Evolutionary conservation across 1,284 basidiomycete genomes (phyloP).

Genomic region (Cryptococcus maquisensis): DNA sequence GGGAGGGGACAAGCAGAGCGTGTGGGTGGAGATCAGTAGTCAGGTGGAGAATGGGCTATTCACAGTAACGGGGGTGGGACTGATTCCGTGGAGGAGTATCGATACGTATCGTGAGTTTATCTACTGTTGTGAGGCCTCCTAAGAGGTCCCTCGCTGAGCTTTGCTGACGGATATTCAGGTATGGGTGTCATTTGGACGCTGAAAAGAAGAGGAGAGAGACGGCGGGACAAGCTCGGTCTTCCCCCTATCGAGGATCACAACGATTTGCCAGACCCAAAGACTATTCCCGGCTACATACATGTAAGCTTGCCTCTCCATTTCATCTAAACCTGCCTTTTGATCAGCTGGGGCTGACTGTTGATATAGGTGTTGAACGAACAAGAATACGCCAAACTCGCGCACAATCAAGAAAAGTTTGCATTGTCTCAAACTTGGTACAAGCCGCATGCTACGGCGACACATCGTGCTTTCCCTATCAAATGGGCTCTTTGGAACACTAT

Average conservation of each 20-base stretch:
- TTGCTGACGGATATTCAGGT: slow-evolving; percentile 48
- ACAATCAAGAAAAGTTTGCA: slow-evolving; percentile 52
- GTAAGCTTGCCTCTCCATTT: slow-evolving; percentile 17
- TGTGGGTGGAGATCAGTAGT: slow-evolving; percentile 58
- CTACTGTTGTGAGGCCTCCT: not conserved
- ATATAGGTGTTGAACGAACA: slow-evolving; percentile 62
- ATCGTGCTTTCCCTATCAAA: slow-evolving; percentile 75
- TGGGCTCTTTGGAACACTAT: slow-evolving; percentile 51
- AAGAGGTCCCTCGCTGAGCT: too few relatives aligned
- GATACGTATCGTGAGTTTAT: slow-evolving; percentile 67
- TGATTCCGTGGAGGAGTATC: slow-evolving; percentile 66
- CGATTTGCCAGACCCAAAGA: slow-evolving; percentile 70
- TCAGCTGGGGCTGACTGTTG: too few relatives aligned
- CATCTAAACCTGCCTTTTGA: not conserved
- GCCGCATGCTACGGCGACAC: slow-evolving; percentile 78
- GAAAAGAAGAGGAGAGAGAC: slow-evolving; percentile 57
- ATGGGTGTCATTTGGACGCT: slow-evolving; percentile 70
- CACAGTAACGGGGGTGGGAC: slow-evolving; percentile 61
- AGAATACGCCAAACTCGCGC: slow-evolving; percentile 63
- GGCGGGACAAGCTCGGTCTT: slow-evolving; percentile 60
- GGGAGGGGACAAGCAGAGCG: slow-evolving; percentile 35
- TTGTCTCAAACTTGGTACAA: slow-evolving; percentile 70
- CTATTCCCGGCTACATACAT: slow-evolving; percentile 67
- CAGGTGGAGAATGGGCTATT: slow-evolving; percentile 79
- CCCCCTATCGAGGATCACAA: slow-evolving; percentile 66